Base-by-base conservation (phyloP, 768 basidiomycete species). In the Collybia sordida region DNA sequence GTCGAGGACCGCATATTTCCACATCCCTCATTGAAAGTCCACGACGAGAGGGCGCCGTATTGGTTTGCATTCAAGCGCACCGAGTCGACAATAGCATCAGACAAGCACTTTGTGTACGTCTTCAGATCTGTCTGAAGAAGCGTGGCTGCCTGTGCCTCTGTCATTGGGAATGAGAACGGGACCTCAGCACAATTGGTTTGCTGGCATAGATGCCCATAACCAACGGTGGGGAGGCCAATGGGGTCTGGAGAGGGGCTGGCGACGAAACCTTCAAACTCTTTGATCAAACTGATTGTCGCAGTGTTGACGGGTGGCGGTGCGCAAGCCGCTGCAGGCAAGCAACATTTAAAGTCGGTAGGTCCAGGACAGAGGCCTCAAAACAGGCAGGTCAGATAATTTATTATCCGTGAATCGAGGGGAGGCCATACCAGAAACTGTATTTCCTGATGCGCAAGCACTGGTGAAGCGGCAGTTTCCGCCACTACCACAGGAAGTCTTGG, bases 211-310 rank as follows among this genome's bases (percentile, higher is more conserved):
- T 71, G 69, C 8, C 68, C 68, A 52, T 63, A 71, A 17, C 70
- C 70, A 40, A 69, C 70, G 24, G 68, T 71, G 7, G 67, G 67
- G 31, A 71, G 59, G 19, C 66, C 67, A 19, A 69, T 64, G 35
- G 69, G 69, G 53, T 71, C 69, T 9, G 68, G 69, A 17, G 59
- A 58, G 18, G 69, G 69, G 17, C 54, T 53, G 17, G 64, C 22
- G 15, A 71, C 69, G 50, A 71, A 71, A n/a, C 68, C 67, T 60
- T 70, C 68, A 42, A 58, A 68, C 12, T 49, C 14, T 40, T 70
- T 68, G 54, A 70, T 67, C 24, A 65, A 47, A 22, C 52, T 52
- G 48, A 68, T 38, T 2, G 67, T 68, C 14, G 64, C 64, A 37
- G 49, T 49, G 54, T 69, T 70, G 38, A 67, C 64, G 8, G 54